Evolutionary conservation across 768 basidiomycete genomes (phyloP), one percentile per base, ranked within the genome.

Genomic region (Termitomyces sp.): DNA sequence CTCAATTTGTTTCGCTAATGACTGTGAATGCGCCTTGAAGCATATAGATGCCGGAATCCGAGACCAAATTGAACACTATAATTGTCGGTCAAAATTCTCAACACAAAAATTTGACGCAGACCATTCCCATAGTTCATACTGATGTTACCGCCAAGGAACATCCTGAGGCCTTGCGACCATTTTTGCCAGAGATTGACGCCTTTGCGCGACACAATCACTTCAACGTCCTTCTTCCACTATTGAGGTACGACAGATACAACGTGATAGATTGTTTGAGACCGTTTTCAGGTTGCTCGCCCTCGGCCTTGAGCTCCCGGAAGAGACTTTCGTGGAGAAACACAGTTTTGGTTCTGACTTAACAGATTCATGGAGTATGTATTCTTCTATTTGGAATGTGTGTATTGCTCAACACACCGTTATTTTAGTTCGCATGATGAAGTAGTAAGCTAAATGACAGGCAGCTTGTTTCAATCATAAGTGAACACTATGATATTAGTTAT

Each of bases 341-440:
- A 65, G 62, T 0, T 79, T 72, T 45, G 68, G 71, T 10, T 66
- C 70, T 0, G 65, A 61, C 0, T 71, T 22, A 2, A 51, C 72
- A 1, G 75, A 79, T 53, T 68, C 73, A 14, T 76, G 68, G 56
- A 66, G 76, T 77, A 53, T 1, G 65, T 43, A 14, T 35, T 41
- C 3, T 9, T 10, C 10, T 56, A 43, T 26, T 38, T 16, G 14
- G 30, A 3, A 45, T 36, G 6, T 5, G 9, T 5, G 7, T 28
- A 44, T 51, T 22, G 28, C 41, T 24, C 18, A 36, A 9, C 33
- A 30, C 35, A 56, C 46, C 10, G 13, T 55, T 35, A 8, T 46
- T 52, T n/a, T 38, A 80, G 78, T 75, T 2, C 68, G 79, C 14
- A 76, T 78, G 61, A 77, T 79, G 72, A 81, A 79, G 66, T 81